Evolutionary conservation across 2,329 filamentous ascomycete species (phyloP), one percentile per base, ranked within the genome.

Genomic region (Gyromitra esculenta): DNA sequence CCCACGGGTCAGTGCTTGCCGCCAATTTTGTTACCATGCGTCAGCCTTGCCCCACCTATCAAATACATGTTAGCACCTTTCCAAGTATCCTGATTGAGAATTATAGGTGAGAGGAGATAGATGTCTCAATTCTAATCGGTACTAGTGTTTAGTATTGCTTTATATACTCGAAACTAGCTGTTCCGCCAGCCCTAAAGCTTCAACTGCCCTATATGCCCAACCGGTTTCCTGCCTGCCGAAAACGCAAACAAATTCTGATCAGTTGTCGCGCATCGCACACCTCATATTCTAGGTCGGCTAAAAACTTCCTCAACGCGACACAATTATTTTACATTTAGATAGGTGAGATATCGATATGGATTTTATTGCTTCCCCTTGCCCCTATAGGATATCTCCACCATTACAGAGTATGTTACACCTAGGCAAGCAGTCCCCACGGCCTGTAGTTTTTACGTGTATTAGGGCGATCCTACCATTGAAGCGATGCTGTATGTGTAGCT

Each of bases 211-310:
- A 68, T 18, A 31, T 31, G 25, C 25, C 63, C 54, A 73, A 54
- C 56, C 64, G 45, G 64, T 45, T 54, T 63, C 21, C 56, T 69
- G 71, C 64, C 69, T 39, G 35, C 45, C 48, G 56, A 43, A 59
- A 21, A 50, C 35, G 35, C 35, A 63, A 63, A 56, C 39, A 67
- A 35, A 41, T 62, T 31, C 41, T n/a, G 21, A 31, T 41, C 37
- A 18, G 15, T 45, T 25, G 9, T 57, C 13, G 18, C 35, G 2
- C 45, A 37, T 37, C 45, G 52, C 50, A 41, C 25, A 9, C 48
- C 8, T 31, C n/a, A 56, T 57, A 69, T 37, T 25, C 25, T 25
- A 59, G 43, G n/a, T 37, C 25, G 39, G 59, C 67, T 39, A 41
- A 70, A 70, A 62, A 70, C n/a, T 39, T 35, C 8, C 21, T 71